phyloP scores from a whole-genome alignment of 1,139 yeast species.

The Lizanozyma gosingica region DNA sequence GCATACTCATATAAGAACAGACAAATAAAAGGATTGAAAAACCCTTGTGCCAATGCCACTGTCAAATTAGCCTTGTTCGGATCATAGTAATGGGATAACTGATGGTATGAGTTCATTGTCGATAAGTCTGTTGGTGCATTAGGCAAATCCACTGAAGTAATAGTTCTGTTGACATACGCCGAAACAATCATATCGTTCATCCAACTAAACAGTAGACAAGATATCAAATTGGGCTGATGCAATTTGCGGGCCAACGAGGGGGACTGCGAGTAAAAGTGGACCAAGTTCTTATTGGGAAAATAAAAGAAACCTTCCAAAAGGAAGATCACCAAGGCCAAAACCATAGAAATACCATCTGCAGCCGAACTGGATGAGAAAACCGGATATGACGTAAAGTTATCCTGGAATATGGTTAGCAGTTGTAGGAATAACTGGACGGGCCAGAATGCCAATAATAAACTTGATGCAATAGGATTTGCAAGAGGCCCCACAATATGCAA shows the following conservation, averaged over 20 bases:
- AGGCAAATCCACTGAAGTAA: constrained; percentile 46
- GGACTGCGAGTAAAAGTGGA: constrained; percentile 22
- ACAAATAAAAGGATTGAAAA: constrained; percentile 34
- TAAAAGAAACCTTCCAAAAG: constrained; percentile 29
- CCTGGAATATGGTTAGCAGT: constrained; percentile 19
- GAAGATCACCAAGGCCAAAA: constrained; percentile 26
- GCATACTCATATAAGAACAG: constrained; percentile 38
- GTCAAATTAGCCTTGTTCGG: constrained; percentile 3
- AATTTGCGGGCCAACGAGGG: constrained; percentile 9
- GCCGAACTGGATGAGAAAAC: constrained; percentile 10
- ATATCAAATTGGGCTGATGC: constrained; percentile 38
- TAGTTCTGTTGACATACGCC: constrained; percentile 38
- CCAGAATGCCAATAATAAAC: constrained; percentile 34
- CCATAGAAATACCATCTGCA: constrained; percentile 10
- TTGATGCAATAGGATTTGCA: constrained; percentile 23
- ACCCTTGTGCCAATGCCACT: constrained; percentile 34
- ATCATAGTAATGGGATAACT: constrained; percentile 14
- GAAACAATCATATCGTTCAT: constrained; percentile 47
- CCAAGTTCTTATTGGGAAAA: constrained; percentile 36
- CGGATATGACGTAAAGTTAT: constrained; percentile 18
- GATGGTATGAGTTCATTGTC: constrained; percentile 19
- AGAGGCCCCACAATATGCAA: constrained; percentile 33
- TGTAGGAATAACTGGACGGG: constrained; percentile 19
- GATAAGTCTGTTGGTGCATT: constrained; percentile 41
- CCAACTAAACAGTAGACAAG: constrained; percentile 50